phyloP scores from a whole-genome alignment of 2,329 filamentous ascomycete genomes.

The Tolypocladium tropicale region DNA sequence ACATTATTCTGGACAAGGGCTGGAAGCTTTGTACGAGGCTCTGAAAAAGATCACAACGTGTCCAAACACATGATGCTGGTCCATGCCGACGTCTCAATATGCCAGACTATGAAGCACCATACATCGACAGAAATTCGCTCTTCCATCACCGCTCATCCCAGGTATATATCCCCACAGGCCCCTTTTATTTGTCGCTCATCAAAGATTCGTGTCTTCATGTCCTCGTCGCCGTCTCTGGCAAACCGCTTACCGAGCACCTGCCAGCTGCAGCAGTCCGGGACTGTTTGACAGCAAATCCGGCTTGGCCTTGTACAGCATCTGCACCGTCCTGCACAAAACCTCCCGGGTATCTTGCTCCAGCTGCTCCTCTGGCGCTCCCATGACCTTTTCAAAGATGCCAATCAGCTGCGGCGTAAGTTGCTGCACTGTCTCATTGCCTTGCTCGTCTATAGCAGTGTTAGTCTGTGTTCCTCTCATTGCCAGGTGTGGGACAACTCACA shows the following conservation, averaged over 20 bases:
- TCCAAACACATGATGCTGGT: not conserved
- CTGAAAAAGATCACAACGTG: too few relatives aligned
- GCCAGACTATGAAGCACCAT: not conserved
- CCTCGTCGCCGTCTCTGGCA: not conserved
- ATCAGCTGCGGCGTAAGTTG: slow-evolving; percentile 60
- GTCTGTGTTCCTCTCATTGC: slow-evolving; percentile 1
- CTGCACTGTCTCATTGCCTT: slow-evolving; percentile 58
- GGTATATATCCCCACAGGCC: not conserved
- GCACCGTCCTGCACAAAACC: slow-evolving; percentile 55
- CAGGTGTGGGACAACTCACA: slow-evolving; percentile 42
- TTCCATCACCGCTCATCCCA: not conserved
- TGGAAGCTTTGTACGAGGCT: too few relatives aligned
- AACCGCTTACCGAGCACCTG: slow-evolving; percentile 10
- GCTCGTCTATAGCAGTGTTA: slow-evolving; percentile 40
- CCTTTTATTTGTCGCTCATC: not conserved
- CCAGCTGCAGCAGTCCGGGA: slow-evolving; percentile 19
- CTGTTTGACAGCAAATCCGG: slow-evolving; percentile 21
- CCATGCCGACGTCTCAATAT: not conserved
- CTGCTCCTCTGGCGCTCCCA: slow-evolving; percentile 63
- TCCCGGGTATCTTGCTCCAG: slow-evolving; percentile 60
- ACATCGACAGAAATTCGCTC: not conserved
- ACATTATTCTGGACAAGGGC: too few relatives aligned
- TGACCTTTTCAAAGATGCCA: slow-evolving; percentile 62
- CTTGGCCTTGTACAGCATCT: slow-evolving; percentile 28
- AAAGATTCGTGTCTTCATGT: slow-evolving; percentile 1